phyloP scores from a whole-genome alignment of 192 early-diverging fungal genomes.

The Pilaira anomala region DNA sequence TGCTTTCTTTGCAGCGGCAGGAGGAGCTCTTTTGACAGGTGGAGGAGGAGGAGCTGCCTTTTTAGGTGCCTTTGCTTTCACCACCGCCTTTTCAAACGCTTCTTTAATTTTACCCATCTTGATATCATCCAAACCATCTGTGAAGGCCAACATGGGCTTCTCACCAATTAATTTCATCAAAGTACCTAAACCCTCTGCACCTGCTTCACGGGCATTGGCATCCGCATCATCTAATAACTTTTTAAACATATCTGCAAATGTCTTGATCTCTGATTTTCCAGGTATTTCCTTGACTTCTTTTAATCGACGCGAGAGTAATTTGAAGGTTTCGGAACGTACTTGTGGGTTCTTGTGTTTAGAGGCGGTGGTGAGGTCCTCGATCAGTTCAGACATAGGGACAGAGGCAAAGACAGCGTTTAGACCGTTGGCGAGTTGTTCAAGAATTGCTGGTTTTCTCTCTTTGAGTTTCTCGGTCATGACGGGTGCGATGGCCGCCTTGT shows the following conservation, averaged over 20 bases:
- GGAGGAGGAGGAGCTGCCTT: conserved; percentile 47
- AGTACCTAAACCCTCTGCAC: conserved; percentile 83
- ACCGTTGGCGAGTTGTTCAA: conserved; percentile 77
- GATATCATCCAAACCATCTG: conserved; percentile 85
- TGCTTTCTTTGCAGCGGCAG: conserved; percentile 3
- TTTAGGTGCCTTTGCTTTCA: conserved; percentile 58
- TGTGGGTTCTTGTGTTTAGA: conserved; percentile 93
- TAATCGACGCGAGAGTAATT: conserved; percentile 73
- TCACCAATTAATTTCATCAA: conserved; percentile 87
- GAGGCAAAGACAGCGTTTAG: conserved; percentile 83
- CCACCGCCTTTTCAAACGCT: conserved; percentile 81
- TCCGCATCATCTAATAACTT: conserved; percentile 83
- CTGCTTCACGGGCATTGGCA: conserved; percentile 76
- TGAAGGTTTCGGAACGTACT: conserved; percentile 72
- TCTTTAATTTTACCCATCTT: conserved; percentile 88
- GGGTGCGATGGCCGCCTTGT: conserved; percentile 62
- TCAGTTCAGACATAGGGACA: conserved; percentile 63
- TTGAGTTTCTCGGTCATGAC: conserved; percentile 91
- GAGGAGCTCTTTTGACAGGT: conserved; percentile 8
- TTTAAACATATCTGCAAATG: conserved; percentile 71
- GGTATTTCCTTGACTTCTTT: conserved; percentile 68
- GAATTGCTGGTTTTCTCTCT: conserved; percentile 87
- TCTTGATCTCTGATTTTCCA: conserved; percentile 77
- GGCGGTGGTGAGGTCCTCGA: conserved; percentile 70
- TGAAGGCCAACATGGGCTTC: conserved; percentile 63